Evolutionary conservation across 768 basidiomycete species (phyloP).

Genomic region (Gloeostereum incarnatum): DNA sequence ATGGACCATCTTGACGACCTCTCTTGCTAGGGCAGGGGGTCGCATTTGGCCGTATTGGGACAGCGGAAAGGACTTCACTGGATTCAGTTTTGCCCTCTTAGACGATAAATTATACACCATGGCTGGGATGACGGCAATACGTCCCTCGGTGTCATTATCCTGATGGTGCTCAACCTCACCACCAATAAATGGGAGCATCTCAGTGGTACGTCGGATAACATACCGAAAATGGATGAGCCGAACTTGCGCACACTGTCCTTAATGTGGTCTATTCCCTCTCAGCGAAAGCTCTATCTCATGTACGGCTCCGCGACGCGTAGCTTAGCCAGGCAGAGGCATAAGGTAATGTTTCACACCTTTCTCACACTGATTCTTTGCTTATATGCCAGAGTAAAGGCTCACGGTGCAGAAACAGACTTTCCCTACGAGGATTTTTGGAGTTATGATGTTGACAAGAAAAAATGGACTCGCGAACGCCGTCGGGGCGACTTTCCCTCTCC

Average conservation of each 20-base stretch:
- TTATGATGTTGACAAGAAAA: slow-evolving; percentile 11
- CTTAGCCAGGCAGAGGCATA: slow-evolving; percentile 5
- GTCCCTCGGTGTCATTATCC: slow-evolving; percentile 13
- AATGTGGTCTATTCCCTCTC: slow-evolving; percentile 14
- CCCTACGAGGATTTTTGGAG: slow-evolving; percentile 17
- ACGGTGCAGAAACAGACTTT: not conserved
- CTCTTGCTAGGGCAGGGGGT: slow-evolving; percentile 1
- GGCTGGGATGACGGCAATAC: not conserved
- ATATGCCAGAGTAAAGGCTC: too few species aligned
- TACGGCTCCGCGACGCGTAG: slow-evolving; percentile 10
- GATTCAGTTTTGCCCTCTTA: not conserved
- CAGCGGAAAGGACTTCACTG: not conserved
- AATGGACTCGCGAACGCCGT: slow-evolving; percentile 15
- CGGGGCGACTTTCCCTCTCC: slow-evolving; percentile 15
- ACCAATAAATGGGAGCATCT: slow-evolving; percentile 13
- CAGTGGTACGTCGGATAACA: slow-evolving; percentile 5
- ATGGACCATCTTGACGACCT: slow-evolving; percentile 12
- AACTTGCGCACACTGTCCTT: slow-evolving; percentile 12
- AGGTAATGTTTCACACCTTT: too few species aligned
- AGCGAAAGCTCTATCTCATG: too few species aligned
- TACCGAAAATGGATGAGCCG: slow-evolving; percentile 8
- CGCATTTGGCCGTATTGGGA: not conserved
- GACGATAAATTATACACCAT: not conserved
- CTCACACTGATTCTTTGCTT: too few species aligned
- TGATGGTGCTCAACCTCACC: slow-evolving; percentile 14